Percentiles rank a stretch among this genome's conserved stretches.
phyloP scores from a whole-genome alignment of 768 basidiomycete genomes.

The Lentinus tigrinus region DNA sequence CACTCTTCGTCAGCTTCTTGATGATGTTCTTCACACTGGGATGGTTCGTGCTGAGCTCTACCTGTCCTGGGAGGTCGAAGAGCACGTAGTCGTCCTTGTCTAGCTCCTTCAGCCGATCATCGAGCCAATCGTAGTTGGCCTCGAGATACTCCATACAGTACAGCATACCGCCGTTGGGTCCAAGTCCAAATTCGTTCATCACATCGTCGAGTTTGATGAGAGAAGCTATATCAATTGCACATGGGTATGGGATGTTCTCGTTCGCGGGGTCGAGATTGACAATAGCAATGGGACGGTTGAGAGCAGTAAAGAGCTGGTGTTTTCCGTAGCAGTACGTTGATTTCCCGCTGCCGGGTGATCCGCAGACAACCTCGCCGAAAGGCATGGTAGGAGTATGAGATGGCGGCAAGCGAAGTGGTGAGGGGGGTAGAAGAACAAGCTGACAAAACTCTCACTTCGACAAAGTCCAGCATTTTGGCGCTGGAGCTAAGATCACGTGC shows the following conservation, averaged over 20 bases:
- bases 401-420: neutral
- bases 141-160: conserved; percentile 98
- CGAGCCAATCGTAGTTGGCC: conserved; percentile 89
- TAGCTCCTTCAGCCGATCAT: conserved; percentile 61
- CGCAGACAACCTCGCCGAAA: conserved; percentile 85
- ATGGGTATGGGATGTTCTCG: conserved; percentile 86
- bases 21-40: conserved; percentile 83
- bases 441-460: too few relatives aligned
- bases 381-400: conserved; percentile 51
- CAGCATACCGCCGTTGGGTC: conserved; percentile 95
- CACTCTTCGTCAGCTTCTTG: conserved; percentile 63
- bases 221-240: conserved; percentile 78
- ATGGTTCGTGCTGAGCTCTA: conserved; percentile 96
- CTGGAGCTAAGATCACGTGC: too few relatives aligned
- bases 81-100: conserved; percentile 81
- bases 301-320: conserved; percentile 84
- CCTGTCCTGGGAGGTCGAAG: conserved; percentile 96
- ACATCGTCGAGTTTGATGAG: conserved; percentile 86
- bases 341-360: conserved; percentile 84
- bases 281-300: conserved; percentile 81
- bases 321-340: conserved; percentile 89
- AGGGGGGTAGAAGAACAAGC: neutral
- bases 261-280: conserved; percentile 98
- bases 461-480: too few relatives aligned
- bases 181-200: conserved; percentile 81